Percentiles rank a stretch among this genome's conserved stretches.
Evolutionary conservation across 129 eudicot species (phyloP).

Genomic region (Tanacetum coccineum): DNA sequence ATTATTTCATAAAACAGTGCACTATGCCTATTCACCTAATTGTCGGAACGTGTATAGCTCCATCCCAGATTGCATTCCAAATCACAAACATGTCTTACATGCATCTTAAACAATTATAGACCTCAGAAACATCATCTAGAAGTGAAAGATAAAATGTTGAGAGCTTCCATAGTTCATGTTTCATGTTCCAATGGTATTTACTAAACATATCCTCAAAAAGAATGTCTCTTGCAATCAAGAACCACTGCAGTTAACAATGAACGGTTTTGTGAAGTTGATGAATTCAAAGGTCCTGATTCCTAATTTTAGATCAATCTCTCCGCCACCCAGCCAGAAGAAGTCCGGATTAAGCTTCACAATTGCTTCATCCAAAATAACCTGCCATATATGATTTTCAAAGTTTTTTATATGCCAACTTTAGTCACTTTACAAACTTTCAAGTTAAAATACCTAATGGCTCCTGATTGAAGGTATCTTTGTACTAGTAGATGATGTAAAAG

Average conservation of each 20-base stretch:
- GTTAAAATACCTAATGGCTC: too few relatives aligned
- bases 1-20: slow-evolving; percentile 14
- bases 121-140: not conserved
- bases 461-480: too few relatives aligned
- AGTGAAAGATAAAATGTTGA: not conserved
- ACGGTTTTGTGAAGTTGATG: slow-evolving; percentile 50
- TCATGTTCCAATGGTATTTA: not conserved
- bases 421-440: too few relatives aligned
- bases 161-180: not conserved
- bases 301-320: slow-evolving; percentile 69
- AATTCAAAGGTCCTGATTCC: slow-evolving; percentile 68
- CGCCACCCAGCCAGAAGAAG: slow-evolving; percentile 98
- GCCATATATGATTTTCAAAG: not conserved
- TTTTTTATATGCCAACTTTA: too few relatives aligned
- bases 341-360: slow-evolving; percentile 77
- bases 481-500: too few relatives aligned
- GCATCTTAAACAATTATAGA: not conserved
- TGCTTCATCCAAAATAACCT: slow-evolving; percentile 98
- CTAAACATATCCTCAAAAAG: not conserved
- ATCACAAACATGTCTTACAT: slow-evolving; percentile 10
- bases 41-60: slow-evolving; percentile 15
- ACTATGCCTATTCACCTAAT: slow-evolving; percentile 14
- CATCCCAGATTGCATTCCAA: slow-evolving; percentile 24
- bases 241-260: slow-evolving; percentile 61
- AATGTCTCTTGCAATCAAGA: slow-evolving; percentile 28